Evolutionary conservation across 106 monocot genomes (phyloP), one percentile per base, ranked within the genome.

Genomic region (Dioscorea zingiberensis): DNA sequence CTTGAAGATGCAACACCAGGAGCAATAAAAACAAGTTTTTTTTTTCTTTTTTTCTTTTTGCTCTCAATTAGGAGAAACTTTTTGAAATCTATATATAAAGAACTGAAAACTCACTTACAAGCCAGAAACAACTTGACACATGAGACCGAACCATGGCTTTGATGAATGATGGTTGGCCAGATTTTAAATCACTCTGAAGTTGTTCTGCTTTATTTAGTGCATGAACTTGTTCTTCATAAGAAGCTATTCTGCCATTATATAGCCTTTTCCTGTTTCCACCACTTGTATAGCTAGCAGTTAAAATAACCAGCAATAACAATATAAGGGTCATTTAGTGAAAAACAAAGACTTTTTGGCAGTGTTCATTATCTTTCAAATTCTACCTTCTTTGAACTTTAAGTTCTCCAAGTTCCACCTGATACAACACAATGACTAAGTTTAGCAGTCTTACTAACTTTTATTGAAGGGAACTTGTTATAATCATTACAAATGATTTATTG

Each of bases 61-160:
- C n/a, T n/a, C n/a, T n/a, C n/a, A n/a, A n/a, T n/a, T n/a, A n/a
- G n/a, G n/a, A n/a, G n/a, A n/a, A n/a, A n/a, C n/a, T n/a, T n/a
- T n/a, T n/a, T 8, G 23, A 38, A 38, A 6, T 38, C 38, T 38
- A 1, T 8, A 38, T 38, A 38, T 10, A 6, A 38, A 38, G 6
- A 38, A 6, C 10, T 38, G 6, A 59, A 27, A 14, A 48, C 10
- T 6, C 6, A 69, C 91, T 84, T 71, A 91, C 91, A 45, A 91
- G 81, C 91, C 91, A 91, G 67, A 87, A 91, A 65, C 87, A 81
- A 68, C 91, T 81, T 29, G 86, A 91, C 0, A 91, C 91, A 66
- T 91, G 91, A 24, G 91, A 91, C 2, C 81, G 84, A 66, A 87
- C 74, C 91, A 91, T 91, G 17, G 71, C 25, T 60, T 87, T 86